These are phyloP conservation scores for Eutrema salsugineum DNA, from an alignment of 441 rosid genomes.

Conservation along the genomic window DNA sequence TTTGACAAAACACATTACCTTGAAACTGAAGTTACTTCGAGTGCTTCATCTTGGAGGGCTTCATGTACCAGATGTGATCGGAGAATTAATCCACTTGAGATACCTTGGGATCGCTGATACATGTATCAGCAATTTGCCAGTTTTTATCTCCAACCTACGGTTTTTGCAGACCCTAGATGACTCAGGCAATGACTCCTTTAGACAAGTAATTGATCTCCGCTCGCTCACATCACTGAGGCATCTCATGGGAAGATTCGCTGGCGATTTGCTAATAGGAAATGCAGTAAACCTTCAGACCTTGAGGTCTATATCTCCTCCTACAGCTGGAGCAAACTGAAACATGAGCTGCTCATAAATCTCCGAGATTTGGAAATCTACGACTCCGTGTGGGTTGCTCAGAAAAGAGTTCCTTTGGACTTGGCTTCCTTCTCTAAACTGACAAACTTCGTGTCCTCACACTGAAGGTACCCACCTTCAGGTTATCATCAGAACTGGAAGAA, in stretches of 20 bases:
- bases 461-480: not conserved
- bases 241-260: not conserved
- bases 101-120: conserved; percentile 10
- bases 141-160: not conserved
- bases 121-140: rapidly evolving
- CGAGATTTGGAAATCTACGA: not conserved
- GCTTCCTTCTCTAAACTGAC: not conserved
- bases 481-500: not conserved
- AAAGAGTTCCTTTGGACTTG: not conserved
- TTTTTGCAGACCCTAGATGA: conserved; percentile 6
- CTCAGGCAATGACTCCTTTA: no score
- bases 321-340: conserved; percentile 1
- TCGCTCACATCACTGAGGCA: conserved; percentile 6
- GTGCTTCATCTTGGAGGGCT: conserved; percentile 25
- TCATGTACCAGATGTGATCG: not conserved
- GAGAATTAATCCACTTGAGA: conserved; percentile 22
- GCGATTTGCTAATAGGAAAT: not conserved
- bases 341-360: not conserved
- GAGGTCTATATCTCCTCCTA: conserved; percentile 1
- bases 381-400: not conserved
- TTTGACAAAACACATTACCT: not conserved
- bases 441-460: not conserved
- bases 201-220: not conserved
- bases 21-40: conserved; percentile 20
- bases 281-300: conserved; percentile 4